Evolutionary conservation across 2,329 filamentous ascomycete species (phyloP).

Genomic region (Trichophyton verrucosum): DNA sequence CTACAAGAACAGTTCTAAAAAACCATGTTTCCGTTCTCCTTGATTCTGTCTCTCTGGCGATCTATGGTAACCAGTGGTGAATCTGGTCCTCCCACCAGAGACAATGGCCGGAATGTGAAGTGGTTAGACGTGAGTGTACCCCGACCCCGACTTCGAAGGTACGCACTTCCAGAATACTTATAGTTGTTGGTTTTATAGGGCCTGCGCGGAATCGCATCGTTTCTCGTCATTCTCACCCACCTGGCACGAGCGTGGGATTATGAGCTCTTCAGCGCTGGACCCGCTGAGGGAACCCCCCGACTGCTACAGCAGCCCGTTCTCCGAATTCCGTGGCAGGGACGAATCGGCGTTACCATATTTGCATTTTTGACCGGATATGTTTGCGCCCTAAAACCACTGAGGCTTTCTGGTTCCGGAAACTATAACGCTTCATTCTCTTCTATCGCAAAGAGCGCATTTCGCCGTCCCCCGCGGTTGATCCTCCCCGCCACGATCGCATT

Average conservation of each 20-base stretch:
- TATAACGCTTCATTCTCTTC: slow-evolving; percentile 34
- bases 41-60: slow-evolving; percentile 4
- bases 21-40: neutral
- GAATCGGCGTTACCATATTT: slow-evolving; percentile 45
- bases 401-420: slow-evolving; percentile 38
- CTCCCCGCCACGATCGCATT: slow-evolving; percentile 42
- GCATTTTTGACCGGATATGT: slow-evolving; percentile 46
- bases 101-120: slow-evolving; percentile 23
- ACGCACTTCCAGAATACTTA: neutral
- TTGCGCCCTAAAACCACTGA: slow-evolving; percentile 43
- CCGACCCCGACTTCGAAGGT: neutral
- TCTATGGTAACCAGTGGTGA: neutral
- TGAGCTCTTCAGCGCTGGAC: slow-evolving; percentile 39
- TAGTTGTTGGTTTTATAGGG: slow-evolving; percentile 25
- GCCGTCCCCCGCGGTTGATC: slow-evolving; percentile 40
- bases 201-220: slow-evolving; percentile 42
- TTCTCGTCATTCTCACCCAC: slow-evolving; percentile 42
- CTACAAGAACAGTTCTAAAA: neutral
- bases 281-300: slow-evolving; percentile 31
- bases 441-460: slow-evolving; percentile 43
- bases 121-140: slow-evolving; percentile 28
- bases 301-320: slow-evolving; percentile 41
- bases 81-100: neutral
- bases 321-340: slow-evolving; percentile 45
- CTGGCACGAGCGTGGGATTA: slow-evolving; percentile 42